Base-by-base conservation (phyloP, 441 rosid genomes). In the Arabidopsis lyrata region DNA sequence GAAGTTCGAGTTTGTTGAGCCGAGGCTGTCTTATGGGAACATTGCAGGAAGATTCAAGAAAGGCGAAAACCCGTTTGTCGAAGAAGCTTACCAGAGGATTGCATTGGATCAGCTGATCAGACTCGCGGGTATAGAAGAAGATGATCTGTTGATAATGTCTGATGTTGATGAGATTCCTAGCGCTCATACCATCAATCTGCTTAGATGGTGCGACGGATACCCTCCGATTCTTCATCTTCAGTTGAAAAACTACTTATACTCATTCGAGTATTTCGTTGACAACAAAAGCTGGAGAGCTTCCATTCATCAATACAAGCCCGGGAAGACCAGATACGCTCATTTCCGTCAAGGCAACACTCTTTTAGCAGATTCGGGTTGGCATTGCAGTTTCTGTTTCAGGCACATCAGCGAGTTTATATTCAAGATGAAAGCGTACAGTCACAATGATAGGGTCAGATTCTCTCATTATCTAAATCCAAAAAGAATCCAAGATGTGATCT, bases 391-490 rank as follows among this genome's bases (percentile, higher is more conserved):
- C 81, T 93, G 97, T 71, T 93, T 93, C 74, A 87, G 96, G 50
- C 78, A 41, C 76, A 85, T 93, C 31, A 82, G 79, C 5, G 92
- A 89, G 76, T 93, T 93, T 70, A 68, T 88, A 56, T 93, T 93
- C 83, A 93, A 93, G 87, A 93, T 93, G 97, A 91, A 88, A 80
- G 98, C 98, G 31, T 93, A 93, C 66, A 91, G 97, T 70, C 98
- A 93, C 78, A 78, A 70, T 5, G 98, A 93, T 72, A 81, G 98
- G 6, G 97, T 91, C 69, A 85, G 97, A 57, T 93, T 91, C 77
- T 57, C 91, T 66, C 93, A 88, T 82, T 93, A 84, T 68, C 79
- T 93, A 77, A 84, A 88, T 53, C 90, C 90, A 1, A 70, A 84
- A 39, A 78, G 98, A 68, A 83, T 91, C 74, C 98, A 93, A 72